Conservation (phyloP, 2,329 filamentous ascomycete genomes). For the Aspergillus persii region DNA sequence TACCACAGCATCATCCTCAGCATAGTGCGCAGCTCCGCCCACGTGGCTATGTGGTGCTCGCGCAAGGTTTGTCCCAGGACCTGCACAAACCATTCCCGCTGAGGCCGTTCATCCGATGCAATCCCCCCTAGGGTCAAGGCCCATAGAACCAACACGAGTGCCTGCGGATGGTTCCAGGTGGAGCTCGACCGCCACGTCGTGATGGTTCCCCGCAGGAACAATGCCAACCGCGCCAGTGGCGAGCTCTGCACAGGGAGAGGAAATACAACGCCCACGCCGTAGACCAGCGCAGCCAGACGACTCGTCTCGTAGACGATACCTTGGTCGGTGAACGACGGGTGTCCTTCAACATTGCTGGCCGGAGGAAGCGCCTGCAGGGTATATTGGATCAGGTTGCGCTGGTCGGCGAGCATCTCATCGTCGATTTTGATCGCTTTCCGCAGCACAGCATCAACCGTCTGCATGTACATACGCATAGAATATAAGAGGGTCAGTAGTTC, state of each 20-base stretch:
- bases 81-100: slow-evolving; percentile 35
- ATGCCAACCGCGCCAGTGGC: slow-evolving; percentile 31
- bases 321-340: slow-evolving; percentile 19
- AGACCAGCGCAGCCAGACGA: slow-evolving; percentile 37
- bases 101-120: slow-evolving; percentile 29
- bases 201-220: slow-evolving; percentile 26
- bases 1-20: slow-evolving; percentile 35
- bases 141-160: slow-evolving; percentile 35
- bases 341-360: slow-evolving; percentile 17
- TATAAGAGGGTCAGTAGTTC: slow-evolving; percentile 32
- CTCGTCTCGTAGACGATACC: slow-evolving; percentile 34
- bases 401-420: slow-evolving; percentile 30
- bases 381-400: slow-evolving; percentile 41
- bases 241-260: slow-evolving; percentile 39
- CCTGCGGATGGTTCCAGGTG: slow-evolving; percentile 27
- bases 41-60: slow-evolving; percentile 22
- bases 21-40: slow-evolving; percentile 24
- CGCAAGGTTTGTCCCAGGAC: slow-evolving; percentile 22
- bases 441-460: slow-evolving; percentile 26
- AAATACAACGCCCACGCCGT: slow-evolving; percentile 39
- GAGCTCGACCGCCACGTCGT: slow-evolving; percentile 16
- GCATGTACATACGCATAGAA: slow-evolving; percentile 32
- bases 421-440: slow-evolving; percentile 15
- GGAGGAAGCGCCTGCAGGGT: slow-evolving; percentile 33
- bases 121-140: slow-evolving; percentile 38